Evolutionary conservation across 208 protist species (phyloP).

Genomic region (Crithidia mellificae): DNA sequence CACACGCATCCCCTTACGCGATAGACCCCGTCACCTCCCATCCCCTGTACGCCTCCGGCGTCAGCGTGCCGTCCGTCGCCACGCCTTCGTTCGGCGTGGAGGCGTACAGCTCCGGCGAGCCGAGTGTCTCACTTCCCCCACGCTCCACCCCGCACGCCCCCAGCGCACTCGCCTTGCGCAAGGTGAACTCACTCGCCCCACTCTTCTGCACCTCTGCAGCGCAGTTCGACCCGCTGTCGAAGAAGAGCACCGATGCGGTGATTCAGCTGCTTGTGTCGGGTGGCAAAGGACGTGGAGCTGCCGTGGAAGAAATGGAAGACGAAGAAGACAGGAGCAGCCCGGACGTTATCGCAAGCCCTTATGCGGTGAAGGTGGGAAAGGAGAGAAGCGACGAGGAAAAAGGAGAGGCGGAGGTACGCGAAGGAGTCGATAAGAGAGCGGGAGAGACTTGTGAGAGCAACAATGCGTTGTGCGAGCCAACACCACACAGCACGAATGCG

Average conservation of each 20-base stretch:
- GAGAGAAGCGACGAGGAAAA: no score
- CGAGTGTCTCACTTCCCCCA: conserved; percentile 8
- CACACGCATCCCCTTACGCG: background rate
- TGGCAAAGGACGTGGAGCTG: background rate
- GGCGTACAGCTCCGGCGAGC: background rate
- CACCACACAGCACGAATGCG: background rate
- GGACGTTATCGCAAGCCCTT: background rate
- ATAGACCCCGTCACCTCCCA: background rate
- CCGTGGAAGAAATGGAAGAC: no score
- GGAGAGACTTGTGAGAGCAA: no score
- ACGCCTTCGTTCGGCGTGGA: background rate
- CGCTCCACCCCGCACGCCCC: background rate
- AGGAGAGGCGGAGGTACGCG: no score
- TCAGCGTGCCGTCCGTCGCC: background rate
- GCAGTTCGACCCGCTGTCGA: background rate
- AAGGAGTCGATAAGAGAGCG: no score
- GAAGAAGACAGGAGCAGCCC: background rate
- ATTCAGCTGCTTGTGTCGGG: conserved; percentile 2
- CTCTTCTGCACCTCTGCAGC: background rate
- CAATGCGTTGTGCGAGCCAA: background rate
- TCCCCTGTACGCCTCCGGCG: background rate
- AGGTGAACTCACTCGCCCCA: background rate
- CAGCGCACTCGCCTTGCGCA: background rate
- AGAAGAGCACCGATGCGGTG: conserved; percentile 1
- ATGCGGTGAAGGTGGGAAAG: background rate